Base-by-base conservation (phyloP, 225 moss, liverwort and hornwort genomes). In the Straminergon stramineum region DNA sequence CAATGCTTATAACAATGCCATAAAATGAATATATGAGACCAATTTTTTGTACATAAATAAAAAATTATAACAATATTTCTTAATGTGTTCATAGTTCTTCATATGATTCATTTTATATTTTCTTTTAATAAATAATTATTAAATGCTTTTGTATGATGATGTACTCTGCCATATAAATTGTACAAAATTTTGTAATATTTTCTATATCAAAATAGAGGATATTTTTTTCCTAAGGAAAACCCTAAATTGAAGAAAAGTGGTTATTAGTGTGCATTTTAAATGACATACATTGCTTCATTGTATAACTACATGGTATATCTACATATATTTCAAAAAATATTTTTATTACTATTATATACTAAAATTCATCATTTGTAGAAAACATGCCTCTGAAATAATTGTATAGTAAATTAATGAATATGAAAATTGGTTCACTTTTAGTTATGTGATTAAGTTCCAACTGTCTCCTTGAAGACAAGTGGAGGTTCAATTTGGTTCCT, bases 351-450 rank as follows among this genome's bases (percentile, higher is more conserved):
- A 67, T 14, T 18, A 37, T n/a, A 6, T 57, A 57, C 22, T 57
- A 41, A 71, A 84, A 58, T 34, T 73, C 34, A 32, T 31, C 7
- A 31, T 37, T 24, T 56, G 26, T 24, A 56, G 3, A 57, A 37
- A 57, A 79, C 4, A 2, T 26, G 11, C 11, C 5, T 57, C 10
- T 4, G 4, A 57, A 57, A n/a, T 0, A 55, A 0, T 15, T 34
- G 11, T n/a, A 0, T 7, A 79, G 2, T 24, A 56, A 56, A 37
- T 37, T 24, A 53, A 23, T n/a, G 17, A 6, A n/a, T 57, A 2
- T 37, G 10, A 57, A 37, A 55, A n/a, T 11, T 79, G 10, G 10
- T 17, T 79, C 7, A 27, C 17, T 79, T 57, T 79, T 58, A 79
- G 1, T n/a, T 27, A 39, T 39, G 7, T 58, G 0, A 1, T 3